Evolutionary conservation across 2,329 filamentous ascomycete species (phyloP).

Genomic region (Cladosporium sp.): DNA sequence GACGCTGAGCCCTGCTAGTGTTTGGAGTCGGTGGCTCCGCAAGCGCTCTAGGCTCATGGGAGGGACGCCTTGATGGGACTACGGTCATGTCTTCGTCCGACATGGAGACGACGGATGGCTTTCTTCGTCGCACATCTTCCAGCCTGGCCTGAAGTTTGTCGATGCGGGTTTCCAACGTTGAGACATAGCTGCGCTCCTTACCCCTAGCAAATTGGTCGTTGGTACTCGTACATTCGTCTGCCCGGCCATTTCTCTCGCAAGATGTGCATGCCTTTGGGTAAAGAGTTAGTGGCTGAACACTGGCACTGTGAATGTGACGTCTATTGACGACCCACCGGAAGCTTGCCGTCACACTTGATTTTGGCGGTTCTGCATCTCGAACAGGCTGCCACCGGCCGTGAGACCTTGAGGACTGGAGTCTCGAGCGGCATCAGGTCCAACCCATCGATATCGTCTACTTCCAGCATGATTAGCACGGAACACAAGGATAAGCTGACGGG

Average conservation of each 20-base stretch:
- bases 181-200: slow-evolving; percentile 95
- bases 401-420: slow-evolving; percentile 64
- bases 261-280: slow-evolving; percentile 69
- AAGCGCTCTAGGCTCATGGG: slow-evolving; percentile 13
- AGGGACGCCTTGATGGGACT: slow-evolving; percentile 46
- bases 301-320: neutral
- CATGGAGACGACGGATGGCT: slow-evolving; percentile 65
- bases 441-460: slow-evolving; percentile 23
- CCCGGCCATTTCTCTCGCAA: slow-evolving; percentile 84
- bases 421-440: slow-evolving; percentile 41
- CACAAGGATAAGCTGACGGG: neutral
- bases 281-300: neutral
- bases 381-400: slow-evolving; percentile 73
- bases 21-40: slow-evolving; percentile 27
- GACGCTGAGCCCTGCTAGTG: slow-evolving; percentile 39
- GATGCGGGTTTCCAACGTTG: slow-evolving; percentile 84
- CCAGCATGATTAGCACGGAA: slow-evolving; percentile 8
- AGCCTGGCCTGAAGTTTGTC: slow-evolving; percentile 82
- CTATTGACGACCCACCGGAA: slow-evolving; percentile 50
- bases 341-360: slow-evolving; percentile 95
- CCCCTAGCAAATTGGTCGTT: slow-evolving; percentile 95
- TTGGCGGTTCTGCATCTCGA: slow-evolving; percentile 84
- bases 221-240: slow-evolving; percentile 83
- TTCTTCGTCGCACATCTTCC: slow-evolving; percentile 58
- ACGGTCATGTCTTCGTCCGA: slow-evolving; percentile 51